Conservation (phyloP, 352 stramenopile genomes). For the Phytopythium delawarense region DNA sequence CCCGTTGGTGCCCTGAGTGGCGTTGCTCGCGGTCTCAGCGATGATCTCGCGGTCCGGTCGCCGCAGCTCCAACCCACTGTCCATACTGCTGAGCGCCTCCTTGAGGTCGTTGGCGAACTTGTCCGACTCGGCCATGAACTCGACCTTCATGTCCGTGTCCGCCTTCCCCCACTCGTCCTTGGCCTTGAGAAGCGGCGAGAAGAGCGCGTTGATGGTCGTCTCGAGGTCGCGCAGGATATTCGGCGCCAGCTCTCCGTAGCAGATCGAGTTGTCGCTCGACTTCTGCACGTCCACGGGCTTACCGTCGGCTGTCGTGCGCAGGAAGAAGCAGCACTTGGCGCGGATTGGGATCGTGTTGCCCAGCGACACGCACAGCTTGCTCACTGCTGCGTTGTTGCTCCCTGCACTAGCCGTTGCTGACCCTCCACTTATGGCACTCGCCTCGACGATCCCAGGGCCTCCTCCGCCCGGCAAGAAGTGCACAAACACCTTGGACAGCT, state of each 20-base stretch:
- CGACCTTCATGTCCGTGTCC: slow-evolving; percentile 87
- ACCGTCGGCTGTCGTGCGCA: slow-evolving; percentile 60
- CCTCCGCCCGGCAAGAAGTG: slow-evolving; percentile 45
- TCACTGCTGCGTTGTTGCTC: slow-evolving; percentile 24
- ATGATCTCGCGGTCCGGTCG: slow-evolving; percentile 80
- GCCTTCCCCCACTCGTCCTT: slow-evolving; percentile 96
- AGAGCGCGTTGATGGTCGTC: slow-evolving; percentile 81
- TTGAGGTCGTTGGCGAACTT: slow-evolving; percentile 94
- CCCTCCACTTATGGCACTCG: background rate
- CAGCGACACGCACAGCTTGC: slow-evolving; percentile 67
- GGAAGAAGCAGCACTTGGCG: slow-evolving; percentile 83
- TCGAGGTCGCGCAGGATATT: slow-evolving; percentile 83
- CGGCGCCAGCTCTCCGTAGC: slow-evolving; percentile 80
- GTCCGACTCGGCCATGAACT: slow-evolving; percentile 94
- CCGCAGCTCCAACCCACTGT: slow-evolving; percentile 91
- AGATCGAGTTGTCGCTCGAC: slow-evolving; percentile 71
- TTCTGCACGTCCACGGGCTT: slow-evolving; percentile 76
- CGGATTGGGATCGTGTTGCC: slow-evolving; percentile 66
- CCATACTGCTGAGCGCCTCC: slow-evolving; percentile 94
- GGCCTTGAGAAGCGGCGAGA: slow-evolving; percentile 89
- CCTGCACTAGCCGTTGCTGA: background rate
- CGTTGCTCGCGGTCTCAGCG: slow-evolving; percentile 44
- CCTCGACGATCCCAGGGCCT: background rate
- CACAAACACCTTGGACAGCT: slow-evolving; percentile 74
- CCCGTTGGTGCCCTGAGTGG: slow-evolving; percentile 32